These are phyloP conservation scores for Colletotrichum shisoi DNA, from an alignment of 2,329 filamentous ascomycete genomes.

Conservation along the genomic window DNA sequence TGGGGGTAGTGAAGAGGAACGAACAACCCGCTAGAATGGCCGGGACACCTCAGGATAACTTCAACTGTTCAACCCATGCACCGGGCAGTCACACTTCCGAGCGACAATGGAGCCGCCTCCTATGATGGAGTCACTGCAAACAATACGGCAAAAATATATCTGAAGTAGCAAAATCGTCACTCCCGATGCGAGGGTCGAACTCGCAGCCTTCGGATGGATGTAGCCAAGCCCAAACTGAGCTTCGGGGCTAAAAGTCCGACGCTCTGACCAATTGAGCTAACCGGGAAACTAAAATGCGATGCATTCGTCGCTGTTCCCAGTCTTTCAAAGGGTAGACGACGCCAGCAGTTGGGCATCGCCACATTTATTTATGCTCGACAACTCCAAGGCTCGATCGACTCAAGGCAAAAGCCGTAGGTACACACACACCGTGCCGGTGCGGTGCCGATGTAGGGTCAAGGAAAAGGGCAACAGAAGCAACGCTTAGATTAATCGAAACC, in stretches of 20 bases:
- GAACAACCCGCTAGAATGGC: no score
- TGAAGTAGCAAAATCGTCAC: not conserved
- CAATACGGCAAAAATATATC: not conserved
- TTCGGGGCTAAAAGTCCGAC: not conserved
- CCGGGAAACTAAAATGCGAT: not conserved
- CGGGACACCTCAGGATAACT: no score
- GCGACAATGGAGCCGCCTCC: no score
- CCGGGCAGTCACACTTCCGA: no score
- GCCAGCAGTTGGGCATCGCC: not conserved
- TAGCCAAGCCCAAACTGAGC: not conserved
- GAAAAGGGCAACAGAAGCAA: not conserved
- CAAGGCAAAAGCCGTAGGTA: not conserved
- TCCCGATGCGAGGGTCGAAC: slow-evolving; percentile 6
- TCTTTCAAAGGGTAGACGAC: not conserved
- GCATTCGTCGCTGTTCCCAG: fast-evolving
- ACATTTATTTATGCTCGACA: not conserved
- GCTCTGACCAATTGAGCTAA: slow-evolving; percentile 8
- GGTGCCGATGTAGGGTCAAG: not conserved
- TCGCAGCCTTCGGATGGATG: not conserved
- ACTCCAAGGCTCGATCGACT: not conserved
- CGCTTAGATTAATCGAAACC: not conserved
- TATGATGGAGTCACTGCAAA: no score
- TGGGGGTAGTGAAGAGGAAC: no score
- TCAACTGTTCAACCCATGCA: no score
- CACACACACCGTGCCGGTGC: not conserved